Evolutionary conservation across 352 stramenopile genomes (phyloP).

Genomic region (Aphanomyces cochlioides): DNA sequence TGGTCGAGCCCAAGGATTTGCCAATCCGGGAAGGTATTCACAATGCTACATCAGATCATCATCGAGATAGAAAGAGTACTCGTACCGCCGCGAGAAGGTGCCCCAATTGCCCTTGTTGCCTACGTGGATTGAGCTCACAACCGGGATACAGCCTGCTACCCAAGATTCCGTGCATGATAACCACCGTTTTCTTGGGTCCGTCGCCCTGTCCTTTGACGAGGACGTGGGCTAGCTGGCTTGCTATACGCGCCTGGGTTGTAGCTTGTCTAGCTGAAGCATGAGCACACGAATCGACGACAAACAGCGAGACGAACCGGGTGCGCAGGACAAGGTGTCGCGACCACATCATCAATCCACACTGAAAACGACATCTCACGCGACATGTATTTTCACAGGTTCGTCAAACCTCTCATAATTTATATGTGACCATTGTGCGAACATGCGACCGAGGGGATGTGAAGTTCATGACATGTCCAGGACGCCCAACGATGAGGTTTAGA

Average conservation of each 20-base stretch:
- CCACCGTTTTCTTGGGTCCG: slow-evolving; percentile 55
- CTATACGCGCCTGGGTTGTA: neutral
- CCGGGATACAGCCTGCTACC: slow-evolving; percentile 34
- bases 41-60: slow-evolving; percentile 37
- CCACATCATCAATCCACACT: neutral
- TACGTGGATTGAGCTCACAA: slow-evolving; percentile 27
- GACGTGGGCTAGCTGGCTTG: slow-evolving; percentile 7
- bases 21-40: slow-evolving; percentile 61
- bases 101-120: slow-evolving; percentile 84
- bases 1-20: slow-evolving; percentile 63
- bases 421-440: neutral
- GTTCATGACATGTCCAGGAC: no score
- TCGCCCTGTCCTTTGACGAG: neutral
- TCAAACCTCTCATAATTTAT: neutral
- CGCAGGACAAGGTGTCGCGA: neutral
- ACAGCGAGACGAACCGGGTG: no score
- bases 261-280: no score
- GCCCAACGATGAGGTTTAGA: no score
- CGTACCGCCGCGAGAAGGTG: slow-evolving; percentile 64
- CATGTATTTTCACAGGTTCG: neutral
- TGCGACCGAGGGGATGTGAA: no score
- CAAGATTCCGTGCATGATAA: slow-evolving; percentile 81
- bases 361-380: neutral
- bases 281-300: no score
- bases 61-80: neutral